phyloP scores from a whole-genome alignment of 2,329 filamentous ascomycete species.

The Cytospora mali region DNA sequence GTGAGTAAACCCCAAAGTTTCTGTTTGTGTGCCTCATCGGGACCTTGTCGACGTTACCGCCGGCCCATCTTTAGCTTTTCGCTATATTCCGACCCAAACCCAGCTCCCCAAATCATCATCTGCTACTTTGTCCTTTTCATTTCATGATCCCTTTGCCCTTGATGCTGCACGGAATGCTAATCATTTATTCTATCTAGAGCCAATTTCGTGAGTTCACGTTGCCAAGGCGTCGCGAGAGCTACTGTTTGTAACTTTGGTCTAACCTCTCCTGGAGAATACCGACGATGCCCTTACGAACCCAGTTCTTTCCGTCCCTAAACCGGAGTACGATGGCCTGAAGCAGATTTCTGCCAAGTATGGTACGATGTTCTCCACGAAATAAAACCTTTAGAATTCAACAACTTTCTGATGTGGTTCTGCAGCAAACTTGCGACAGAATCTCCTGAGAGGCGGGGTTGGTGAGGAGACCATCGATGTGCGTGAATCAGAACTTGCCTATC shows the following conservation, averaged over 20 bases:
- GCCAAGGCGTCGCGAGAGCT: constrained; percentile 17
- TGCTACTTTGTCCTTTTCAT: constrained; percentile 11
- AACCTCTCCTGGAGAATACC: constrained; percentile 25
- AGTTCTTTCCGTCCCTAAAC: constrained; percentile 57
- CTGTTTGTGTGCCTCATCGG: background rate
- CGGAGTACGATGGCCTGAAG: constrained; percentile 64
- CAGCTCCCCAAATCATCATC: background rate
- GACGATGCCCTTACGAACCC: constrained; percentile 40
- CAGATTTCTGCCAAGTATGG: constrained; percentile 56
- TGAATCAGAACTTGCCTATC: constrained; percentile 9
- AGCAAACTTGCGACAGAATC: constrained; percentile 52
- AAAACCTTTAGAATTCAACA: constrained; percentile 22
- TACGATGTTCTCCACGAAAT: constrained; percentile 39
- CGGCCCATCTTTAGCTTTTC: background rate
- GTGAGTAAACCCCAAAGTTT: constrained; percentile 44
- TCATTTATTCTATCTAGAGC: constrained; percentile 39
- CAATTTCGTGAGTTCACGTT: constrained; percentile 47
- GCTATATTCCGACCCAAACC: background rate
- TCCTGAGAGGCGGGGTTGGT: constrained; percentile 52
- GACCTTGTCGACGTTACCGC: background rate
- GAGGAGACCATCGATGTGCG: constrained; percentile 51
- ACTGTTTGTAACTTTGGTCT: constrained; percentile 12
- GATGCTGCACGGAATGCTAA: constrained; percentile 7
- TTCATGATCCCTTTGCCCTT: constrained; percentile 5
- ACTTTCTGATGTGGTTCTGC: constrained; percentile 25